Conservation (phyloP, 192 early-diverging fungal genomes). For the Coemansia sp. region DNA sequence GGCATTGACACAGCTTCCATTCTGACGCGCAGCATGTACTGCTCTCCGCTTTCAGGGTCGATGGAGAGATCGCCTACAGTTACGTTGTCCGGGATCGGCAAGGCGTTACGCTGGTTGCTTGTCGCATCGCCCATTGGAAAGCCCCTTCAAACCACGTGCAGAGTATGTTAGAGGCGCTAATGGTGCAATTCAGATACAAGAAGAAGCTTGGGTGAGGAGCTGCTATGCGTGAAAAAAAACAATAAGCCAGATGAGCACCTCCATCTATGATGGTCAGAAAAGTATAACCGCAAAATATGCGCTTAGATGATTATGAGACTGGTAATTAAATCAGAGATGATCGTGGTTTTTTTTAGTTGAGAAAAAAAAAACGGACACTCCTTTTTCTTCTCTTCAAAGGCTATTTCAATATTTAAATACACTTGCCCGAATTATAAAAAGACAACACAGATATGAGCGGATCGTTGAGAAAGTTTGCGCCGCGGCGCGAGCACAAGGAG, state of each 20-base stretch:
- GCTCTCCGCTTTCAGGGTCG: constrained; percentile 44
- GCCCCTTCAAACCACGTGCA: too few species aligned
- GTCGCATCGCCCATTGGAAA: not conserved
- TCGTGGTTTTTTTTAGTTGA: not conserved
- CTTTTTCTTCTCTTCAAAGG: not conserved
- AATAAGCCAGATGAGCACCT: not conserved
- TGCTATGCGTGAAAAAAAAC: too few species aligned
- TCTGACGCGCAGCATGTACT: constrained; percentile 50
- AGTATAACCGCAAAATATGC: not conserved
- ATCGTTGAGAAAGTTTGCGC: constrained; percentile 80
- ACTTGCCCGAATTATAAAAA: too few species aligned
- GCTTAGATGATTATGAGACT: not conserved
- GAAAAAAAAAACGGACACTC: not conserved
- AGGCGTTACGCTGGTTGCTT: constrained; percentile 35
- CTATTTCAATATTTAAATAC: not conserved
- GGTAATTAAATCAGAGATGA: not conserved
- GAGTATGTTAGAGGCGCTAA: too few species aligned
- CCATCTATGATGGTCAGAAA: not conserved
- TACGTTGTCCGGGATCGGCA: constrained; percentile 25
- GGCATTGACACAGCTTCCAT: constrained; percentile 34
- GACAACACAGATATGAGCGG: constrained; percentile 50
- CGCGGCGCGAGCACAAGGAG: constrained; percentile 88
- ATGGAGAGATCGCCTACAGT: constrained; percentile 28
- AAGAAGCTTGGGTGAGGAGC: too few species aligned
- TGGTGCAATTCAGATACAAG: too few species aligned